Conservation (phyloP, 2,329 filamentous ascomycete genomes). For the Geosmithia flava region DNA sequence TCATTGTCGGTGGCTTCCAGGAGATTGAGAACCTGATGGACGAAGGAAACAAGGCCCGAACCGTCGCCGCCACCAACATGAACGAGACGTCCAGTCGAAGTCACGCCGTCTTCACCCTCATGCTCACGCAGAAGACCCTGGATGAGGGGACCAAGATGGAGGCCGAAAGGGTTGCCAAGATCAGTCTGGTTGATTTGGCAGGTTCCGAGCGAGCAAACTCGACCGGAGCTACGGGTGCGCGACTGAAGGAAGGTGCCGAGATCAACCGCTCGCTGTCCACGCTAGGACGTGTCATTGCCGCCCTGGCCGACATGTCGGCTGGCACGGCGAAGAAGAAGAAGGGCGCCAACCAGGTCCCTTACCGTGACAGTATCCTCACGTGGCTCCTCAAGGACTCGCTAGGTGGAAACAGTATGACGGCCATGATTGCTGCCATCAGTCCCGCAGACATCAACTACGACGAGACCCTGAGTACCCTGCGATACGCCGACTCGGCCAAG, state of each 20-base stretch:
- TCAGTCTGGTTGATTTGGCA: slow-evolving; percentile 93
- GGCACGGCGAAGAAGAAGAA: slow-evolving; percentile 61
- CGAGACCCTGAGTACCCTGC: slow-evolving; percentile 86
- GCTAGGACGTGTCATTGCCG: slow-evolving; percentile 91
- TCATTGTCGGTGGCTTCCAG: slow-evolving; percentile 83
- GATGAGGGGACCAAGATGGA: slow-evolving; percentile 93
- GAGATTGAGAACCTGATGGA: slow-evolving; percentile 99
- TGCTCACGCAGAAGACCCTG: slow-evolving; percentile 84
- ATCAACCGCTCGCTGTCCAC: slow-evolving; percentile 97
- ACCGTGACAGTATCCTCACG: slow-evolving; percentile 91
- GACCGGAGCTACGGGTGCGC: slow-evolving; percentile 87
- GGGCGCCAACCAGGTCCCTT: slow-evolving; percentile 62
- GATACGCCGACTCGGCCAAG: slow-evolving; percentile 96
- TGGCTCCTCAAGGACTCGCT: slow-evolving; percentile 96
- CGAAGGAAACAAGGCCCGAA: slow-evolving; percentile 96
- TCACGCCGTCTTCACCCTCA: slow-evolving; percentile 95
- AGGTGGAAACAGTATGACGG: slow-evolving; percentile 97
- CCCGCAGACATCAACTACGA: slow-evolving; percentile 99
- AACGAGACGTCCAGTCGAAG: slow-evolving; percentile 98
- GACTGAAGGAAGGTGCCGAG: slow-evolving; percentile 93
- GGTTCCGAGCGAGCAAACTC: slow-evolving; percentile 96
- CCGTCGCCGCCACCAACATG: slow-evolving; percentile 98
- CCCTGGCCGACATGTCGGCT: slow-evolving; percentile 79
- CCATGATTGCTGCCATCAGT: slow-evolving; percentile 98
- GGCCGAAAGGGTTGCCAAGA: slow-evolving; percentile 94